These are phyloP conservation scores for Kluyveromyces starmeri DNA, from an alignment of 805 yeast genomes.

Conservation along the genomic window DNA sequence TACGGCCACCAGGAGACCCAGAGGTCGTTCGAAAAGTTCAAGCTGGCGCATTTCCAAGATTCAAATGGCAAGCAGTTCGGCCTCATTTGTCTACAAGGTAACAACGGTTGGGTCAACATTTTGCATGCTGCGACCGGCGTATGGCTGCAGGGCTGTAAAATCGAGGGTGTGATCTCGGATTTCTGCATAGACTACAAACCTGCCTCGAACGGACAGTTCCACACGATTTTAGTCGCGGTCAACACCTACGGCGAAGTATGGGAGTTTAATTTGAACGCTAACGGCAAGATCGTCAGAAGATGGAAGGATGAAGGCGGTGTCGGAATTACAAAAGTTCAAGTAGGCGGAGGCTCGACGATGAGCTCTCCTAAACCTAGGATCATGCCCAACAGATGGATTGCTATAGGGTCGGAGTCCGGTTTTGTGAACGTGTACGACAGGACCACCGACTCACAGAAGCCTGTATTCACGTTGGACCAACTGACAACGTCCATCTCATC, in stretches of 20 bases:
- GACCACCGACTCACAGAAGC: constrained; percentile 34
- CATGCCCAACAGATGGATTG: constrained; percentile 60
- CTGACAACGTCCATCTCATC: constrained; percentile 73
- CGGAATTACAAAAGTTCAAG: constrained; percentile 67
- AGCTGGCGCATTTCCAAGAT: constrained; percentile 42
- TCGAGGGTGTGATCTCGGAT: constrained; percentile 81
- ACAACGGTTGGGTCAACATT: constrained; percentile 85
- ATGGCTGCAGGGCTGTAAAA: constrained; percentile 78
- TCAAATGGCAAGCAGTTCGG: constrained; percentile 40
- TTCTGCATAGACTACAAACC: constrained; percentile 36
- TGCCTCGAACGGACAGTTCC: constrained; percentile 17
- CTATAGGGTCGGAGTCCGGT: constrained; percentile 84
- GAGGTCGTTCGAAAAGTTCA: constrained; percentile 79
- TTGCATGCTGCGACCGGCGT: constrained; percentile 73
- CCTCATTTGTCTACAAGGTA: constrained; percentile 66
- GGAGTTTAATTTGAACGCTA: constrained; percentile 59
- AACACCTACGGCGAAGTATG: constrained; percentile 80
- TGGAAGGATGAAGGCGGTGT: constrained; percentile 87
- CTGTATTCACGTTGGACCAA: constrained; percentile 63
- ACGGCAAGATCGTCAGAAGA: constrained; percentile 42
- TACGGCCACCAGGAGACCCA: constrained; percentile 88
- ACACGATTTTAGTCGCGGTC: constrained; percentile 42
- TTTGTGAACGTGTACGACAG: constrained; percentile 80
- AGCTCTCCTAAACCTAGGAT: constrained; percentile 22
- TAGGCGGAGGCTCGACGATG: constrained; percentile 46